Percentiles rank a stretch among this genome's conserved stretches.
Conservation (phyloP, 768 basidiomycete genomes). For the Macrocybe gigantea region DNA sequence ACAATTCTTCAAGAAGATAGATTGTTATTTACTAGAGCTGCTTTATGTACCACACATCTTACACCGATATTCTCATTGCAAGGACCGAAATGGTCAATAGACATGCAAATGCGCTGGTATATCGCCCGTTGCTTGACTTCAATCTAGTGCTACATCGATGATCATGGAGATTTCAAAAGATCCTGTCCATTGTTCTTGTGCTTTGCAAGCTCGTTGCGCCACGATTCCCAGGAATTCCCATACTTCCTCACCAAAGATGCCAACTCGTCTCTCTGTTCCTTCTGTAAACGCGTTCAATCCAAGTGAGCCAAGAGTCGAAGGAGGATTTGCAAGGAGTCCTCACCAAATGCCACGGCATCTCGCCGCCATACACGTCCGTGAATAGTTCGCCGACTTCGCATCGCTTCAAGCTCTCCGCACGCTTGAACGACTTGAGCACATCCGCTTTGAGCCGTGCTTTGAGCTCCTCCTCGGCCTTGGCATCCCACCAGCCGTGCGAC, state of each 20-base stretch:
- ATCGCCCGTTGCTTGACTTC: too few relatives aligned
- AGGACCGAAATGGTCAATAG: too few relatives aligned
- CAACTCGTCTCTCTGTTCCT: constrained; percentile 81
- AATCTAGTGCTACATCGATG: too few relatives aligned
- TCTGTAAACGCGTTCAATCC: constrained; percentile 34
- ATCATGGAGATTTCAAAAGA: constrained; percentile 21
- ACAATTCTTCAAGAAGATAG: too few relatives aligned
- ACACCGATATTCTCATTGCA: too few relatives aligned
- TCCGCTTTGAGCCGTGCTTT: constrained; percentile 64
- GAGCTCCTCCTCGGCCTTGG: constrained; percentile 64
- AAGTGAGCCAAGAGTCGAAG: not conserved
- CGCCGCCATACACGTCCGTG: constrained; percentile 82
- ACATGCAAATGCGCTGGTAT: too few relatives aligned
- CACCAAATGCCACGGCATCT: constrained; percentile 81
- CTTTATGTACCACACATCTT: too few relatives aligned
- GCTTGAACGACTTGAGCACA: constrained; percentile 74
- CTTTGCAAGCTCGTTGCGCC: constrained; percentile 72
- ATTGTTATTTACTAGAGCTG: too few relatives aligned
- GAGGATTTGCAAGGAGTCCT: constrained; percentile 22
- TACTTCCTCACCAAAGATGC: constrained; percentile 74
- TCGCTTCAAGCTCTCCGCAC: constrained; percentile 65
- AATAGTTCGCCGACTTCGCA: constrained; percentile 77
- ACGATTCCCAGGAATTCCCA: constrained; percentile 81
- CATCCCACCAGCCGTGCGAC: constrained; percentile 79
- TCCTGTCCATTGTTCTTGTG: constrained; percentile 72